Conservation (phyloP, 495 filamentous ascomycete genomes). For the Glonium stellatum region DNA sequence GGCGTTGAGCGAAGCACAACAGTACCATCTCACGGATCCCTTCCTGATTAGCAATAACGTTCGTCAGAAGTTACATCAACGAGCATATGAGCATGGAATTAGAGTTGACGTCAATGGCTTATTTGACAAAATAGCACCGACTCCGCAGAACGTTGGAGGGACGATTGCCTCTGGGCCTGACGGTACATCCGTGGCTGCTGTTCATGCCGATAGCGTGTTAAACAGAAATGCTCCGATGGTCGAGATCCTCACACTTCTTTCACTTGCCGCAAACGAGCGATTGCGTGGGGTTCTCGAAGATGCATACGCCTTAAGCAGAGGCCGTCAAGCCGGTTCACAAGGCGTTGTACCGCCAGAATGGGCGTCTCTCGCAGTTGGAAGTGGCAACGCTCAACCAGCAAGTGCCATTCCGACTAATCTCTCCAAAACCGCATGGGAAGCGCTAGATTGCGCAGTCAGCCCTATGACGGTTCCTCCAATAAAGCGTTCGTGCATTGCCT, state of each 20-base stretch:
- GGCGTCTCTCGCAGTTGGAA: conserved; percentile 49
- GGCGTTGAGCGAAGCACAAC: conserved; percentile 44
- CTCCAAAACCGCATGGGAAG: conserved; percentile 36
- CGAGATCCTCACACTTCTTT: conserved; percentile 69
- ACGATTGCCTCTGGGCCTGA: conserved; percentile 42
- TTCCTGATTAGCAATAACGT: conserved; percentile 45
- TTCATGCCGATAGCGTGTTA: conserved; percentile 57
- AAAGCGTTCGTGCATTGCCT: conserved; percentile 11
- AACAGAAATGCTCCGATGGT: conserved; percentile 58
- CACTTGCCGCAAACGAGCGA: conserved; percentile 66
- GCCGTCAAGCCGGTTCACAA: conserved; percentile 62
- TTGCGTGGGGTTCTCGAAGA: conserved; percentile 64
- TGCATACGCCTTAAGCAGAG: conserved; percentile 54
- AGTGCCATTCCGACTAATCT: conserved; percentile 33
- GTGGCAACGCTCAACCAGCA: conserved; percentile 32
- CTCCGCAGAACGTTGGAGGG: conserved; percentile 28
- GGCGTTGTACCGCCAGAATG: conserved; percentile 65
- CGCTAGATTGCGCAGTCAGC: conserved; percentile 27
- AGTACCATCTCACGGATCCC: conserved; percentile 52
- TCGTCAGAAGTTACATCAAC: conserved; percentile 41
- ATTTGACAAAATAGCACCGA: conserved; percentile 44
- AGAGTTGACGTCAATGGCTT: conserved; percentile 58
- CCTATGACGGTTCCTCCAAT: conserved; percentile 21
- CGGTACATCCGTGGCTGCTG: conserved; percentile 44
- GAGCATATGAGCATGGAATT: conserved; percentile 50